Conservation (phyloP, 495 filamentous ascomycete genomes). For the Hypomontagnella monticulosa region DNA sequence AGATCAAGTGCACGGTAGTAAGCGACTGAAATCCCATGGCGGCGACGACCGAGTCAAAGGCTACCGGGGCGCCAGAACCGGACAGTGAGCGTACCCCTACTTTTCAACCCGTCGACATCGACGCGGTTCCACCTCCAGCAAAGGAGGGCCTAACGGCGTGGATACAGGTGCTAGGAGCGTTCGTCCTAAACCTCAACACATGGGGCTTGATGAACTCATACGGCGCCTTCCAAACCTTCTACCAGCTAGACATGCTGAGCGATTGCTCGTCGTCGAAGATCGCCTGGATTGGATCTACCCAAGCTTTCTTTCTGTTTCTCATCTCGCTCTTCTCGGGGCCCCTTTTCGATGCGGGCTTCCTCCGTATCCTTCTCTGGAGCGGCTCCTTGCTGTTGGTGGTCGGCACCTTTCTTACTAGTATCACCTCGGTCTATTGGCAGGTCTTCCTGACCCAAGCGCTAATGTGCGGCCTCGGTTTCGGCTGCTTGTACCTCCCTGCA, state of each 20-base stretch:
- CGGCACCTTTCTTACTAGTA: constrained; percentile 51
- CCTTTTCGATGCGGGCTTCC: constrained; percentile 30
- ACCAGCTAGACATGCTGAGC: constrained; percentile 35
- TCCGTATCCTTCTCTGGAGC: constrained; percentile 6
- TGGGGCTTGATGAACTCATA: constrained; percentile 52
- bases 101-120: no score
- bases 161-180: constrained; percentile 42
- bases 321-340: neutral
- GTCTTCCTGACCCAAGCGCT: constrained; percentile 76
- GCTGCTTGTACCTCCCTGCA: no score
- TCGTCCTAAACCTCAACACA: constrained; percentile 38
- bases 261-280: no score
- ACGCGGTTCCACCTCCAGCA: no score
- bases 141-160: constrained; percentile 37
- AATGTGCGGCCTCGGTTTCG: no score
- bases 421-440: constrained; percentile 61
- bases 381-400: constrained; percentile 37
- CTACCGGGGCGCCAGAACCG: no score
- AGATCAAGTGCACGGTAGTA: no score
- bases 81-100: no score
- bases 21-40: no score
- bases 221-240: constrained; percentile 55
- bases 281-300: no score
- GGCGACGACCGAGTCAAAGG: no score
- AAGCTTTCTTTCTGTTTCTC: constrained; percentile 15